phyloP scores from a whole-genome alignment of 441 rosid genomes.

The Adansonia gregorii region DNA sequence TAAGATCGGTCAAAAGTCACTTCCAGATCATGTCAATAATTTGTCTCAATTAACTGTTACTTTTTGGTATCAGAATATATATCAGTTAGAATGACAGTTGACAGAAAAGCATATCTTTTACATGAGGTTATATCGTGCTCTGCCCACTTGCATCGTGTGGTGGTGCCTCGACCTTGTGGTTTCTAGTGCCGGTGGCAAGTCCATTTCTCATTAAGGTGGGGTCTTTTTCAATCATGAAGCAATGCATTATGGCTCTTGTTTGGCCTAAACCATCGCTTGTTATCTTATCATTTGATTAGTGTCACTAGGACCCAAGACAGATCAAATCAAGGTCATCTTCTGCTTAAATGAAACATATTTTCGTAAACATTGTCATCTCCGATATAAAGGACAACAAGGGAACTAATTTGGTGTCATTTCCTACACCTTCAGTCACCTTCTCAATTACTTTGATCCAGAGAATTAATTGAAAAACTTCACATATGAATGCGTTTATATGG shows the following conservation, averaged over 20 bases:
- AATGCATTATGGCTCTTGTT: constrained; percentile 9
- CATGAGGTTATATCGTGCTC: background rate
- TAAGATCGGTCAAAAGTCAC: constrained; percentile 10
- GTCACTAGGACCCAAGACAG: constrained; percentile 14
- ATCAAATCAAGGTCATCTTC: constrained; percentile 20
- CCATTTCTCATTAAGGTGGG: constrained; percentile 9
- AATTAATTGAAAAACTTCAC: background rate
- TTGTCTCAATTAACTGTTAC: background rate
- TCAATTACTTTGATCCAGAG: too few species aligned
- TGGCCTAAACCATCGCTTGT: constrained; percentile 9
- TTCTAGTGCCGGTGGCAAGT: constrained; percentile 15
- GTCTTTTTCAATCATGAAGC: constrained; percentile 21
- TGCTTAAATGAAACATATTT: constrained; percentile 8
- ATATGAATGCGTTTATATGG: background rate
- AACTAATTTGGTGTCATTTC: constrained; percentile 1
- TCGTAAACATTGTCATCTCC: background rate
- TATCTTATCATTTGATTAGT: background rate
- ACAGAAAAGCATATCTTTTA: background rate
- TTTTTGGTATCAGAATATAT: too few species aligned
- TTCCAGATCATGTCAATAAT: background rate
- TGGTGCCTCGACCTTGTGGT: background rate
- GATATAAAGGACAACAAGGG: background rate
- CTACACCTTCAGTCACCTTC: background rate
- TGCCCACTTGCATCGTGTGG: constrained; percentile 26
- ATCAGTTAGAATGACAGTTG: constrained; percentile 6